Percentiles rank a stretch among this genome's conserved stretches.
Conservation (phyloP, 176 grass and related monocot genomes). For the Rhipidocladum racemiflorum region DNA sequence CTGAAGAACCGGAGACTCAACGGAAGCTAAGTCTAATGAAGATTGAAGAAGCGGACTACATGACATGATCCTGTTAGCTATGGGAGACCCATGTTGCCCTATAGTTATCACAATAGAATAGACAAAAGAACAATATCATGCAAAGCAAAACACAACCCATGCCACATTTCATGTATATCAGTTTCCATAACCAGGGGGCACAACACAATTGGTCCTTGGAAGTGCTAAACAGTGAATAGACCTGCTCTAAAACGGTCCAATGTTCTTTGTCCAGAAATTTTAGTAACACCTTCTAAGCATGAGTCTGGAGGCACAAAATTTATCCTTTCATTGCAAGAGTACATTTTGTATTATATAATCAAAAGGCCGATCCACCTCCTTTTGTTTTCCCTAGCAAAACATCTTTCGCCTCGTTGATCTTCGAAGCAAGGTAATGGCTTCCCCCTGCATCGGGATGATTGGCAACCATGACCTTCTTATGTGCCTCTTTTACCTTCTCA, state of each 20-base stretch:
- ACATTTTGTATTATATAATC: conserved; percentile 19
- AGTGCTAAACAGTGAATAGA: conserved; percentile 1
- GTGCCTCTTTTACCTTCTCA: conserved; percentile 95
- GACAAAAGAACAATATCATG: background rate
- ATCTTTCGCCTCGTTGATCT: conserved; percentile 96
- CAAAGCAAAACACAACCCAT: background rate
- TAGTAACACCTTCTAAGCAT: conserved; percentile 17
- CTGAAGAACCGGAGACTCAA: background rate
- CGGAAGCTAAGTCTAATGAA: background rate
- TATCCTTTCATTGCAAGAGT: background rate
- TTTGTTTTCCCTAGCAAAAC: conserved; percentile 76
- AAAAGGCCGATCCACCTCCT: conserved; percentile 77
- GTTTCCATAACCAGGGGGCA: background rate
- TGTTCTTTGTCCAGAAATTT: conserved; percentile 11
- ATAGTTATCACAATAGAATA: background rate
- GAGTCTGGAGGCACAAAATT: conserved; percentile 1
- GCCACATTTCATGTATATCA: conserved; percentile 24
- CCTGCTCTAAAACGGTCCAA: conserved; percentile 2
- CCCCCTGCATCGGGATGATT: conserved; percentile 93
- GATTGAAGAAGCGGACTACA: background rate
- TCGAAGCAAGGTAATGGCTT: conserved; percentile 91
- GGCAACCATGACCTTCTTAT: conserved; percentile 95
- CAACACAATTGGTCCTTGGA: background rate
- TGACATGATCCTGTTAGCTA: background rate
- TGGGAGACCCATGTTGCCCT: background rate